Base-by-base conservation (phyloP, 1,284 basidiomycete genomes). In the Sporisorium sorghi region DNA sequence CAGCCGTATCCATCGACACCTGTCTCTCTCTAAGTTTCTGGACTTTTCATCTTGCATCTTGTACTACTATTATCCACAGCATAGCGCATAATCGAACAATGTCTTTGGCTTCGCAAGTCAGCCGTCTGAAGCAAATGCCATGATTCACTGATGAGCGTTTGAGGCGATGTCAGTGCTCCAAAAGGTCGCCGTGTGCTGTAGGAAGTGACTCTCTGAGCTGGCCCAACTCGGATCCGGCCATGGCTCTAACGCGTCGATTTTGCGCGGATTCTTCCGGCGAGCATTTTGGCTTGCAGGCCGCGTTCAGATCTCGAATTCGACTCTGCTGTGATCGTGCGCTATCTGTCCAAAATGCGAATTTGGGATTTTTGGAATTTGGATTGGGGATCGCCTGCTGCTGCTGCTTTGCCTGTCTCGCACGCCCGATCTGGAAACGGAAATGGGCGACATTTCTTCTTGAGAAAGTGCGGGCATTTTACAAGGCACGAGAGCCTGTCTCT, bases 361-460 rank as follows among this genome's bases (percentile, higher is more conserved):
- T 40, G 14, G n/a, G 14, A 40, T 17, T 40, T 33, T 33, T 11
- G 32, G 12, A 33, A n/a, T n/a, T n/a, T n/a, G 35, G 35, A 37
- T 37, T 37, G 35, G 35, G n/a, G n/a, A 37, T 37, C 35, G 35
- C 35, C 35, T n/a, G 35, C 35, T 37, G 35, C 35, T 40, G 37
- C 37, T 8, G 7, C 5, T 8, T 1, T 26, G 19, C 1, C 21
- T 11, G 5, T 2, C 11, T 8, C 47, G 19, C 15, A 37, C 24
- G n/a, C 51, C 40, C 40, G 51, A 53, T 53, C 39, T 23, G n/a
- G 43, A 40, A 44, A 32, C 30, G 30, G 52, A 33, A 46, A n/a
- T n/a, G n/a, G 28, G n/a, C 19, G 28, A 19, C n/a, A 58, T 42
- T 68, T 68, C 64, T 66, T 66, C 64, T 60, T 52, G 58, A 32